Percentiles rank a stretch among this genome's conserved stretches.
Evolutionary conservation across 768 basidiomycete genomes (phyloP).

Genomic region (Boletus edulis): DNA sequence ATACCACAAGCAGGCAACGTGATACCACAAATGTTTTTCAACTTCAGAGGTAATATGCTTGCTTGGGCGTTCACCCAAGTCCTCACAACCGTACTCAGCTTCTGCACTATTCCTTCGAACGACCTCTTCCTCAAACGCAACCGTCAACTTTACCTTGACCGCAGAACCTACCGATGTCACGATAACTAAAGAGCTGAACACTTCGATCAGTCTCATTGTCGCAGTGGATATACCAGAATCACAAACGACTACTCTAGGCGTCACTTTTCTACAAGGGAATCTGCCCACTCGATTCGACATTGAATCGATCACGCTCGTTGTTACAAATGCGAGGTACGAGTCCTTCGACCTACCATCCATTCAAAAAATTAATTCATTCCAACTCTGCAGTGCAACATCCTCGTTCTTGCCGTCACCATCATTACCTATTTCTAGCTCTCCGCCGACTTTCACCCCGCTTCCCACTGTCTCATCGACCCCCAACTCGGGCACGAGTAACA

Average conservation of each 20-base stretch:
- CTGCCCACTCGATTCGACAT: constrained; percentile 37
- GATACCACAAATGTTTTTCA: constrained; percentile 57
- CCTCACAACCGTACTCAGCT: constrained; percentile 30
- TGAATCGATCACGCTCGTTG: constrained; percentile 36
- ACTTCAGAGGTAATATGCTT: constrained; percentile 45
- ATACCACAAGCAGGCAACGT: constrained; percentile 39
- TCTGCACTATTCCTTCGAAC: constrained; percentile 43
- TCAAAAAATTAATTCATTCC: background rate
- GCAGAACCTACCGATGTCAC: constrained; percentile 35
- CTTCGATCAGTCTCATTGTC: constrained; percentile 37
- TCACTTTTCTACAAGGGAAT: constrained; percentile 37
- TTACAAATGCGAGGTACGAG: constrained; percentile 36
- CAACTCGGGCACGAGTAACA: constrained; percentile 1
- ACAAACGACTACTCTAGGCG: constrained; percentile 39
- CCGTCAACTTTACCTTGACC: constrained; percentile 50
- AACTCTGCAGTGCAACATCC: constrained; percentile 21
- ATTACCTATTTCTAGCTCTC: constrained; percentile 23
- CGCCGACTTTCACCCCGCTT: constrained; percentile 8
- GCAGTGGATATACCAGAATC: constrained; percentile 40
- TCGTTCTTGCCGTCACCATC: constrained; percentile 26
- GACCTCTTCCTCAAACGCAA: constrained; percentile 46
- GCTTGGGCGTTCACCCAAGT: background rate
- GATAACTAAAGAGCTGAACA: constrained; percentile 38
- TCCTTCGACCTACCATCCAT: background rate
- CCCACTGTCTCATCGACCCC: constrained; percentile 8